Conservation (phyloP, 495 filamentous ascomycete genomes). For the Aspergillus baeticus region DNA sequence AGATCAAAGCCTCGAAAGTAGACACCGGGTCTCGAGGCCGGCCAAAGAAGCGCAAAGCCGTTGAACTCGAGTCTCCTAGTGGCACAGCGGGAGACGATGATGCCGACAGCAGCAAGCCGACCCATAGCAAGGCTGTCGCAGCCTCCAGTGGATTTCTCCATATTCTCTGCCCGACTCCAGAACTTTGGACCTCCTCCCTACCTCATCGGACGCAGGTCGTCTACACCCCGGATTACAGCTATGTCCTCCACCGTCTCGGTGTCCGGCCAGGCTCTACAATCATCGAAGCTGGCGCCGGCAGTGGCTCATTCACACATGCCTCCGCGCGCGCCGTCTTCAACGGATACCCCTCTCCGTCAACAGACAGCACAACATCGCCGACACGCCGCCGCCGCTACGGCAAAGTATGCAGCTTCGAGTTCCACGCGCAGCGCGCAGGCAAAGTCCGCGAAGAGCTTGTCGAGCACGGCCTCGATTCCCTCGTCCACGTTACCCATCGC, state of each 20-base stretch:
- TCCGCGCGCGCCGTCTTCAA: conserved; percentile 84
- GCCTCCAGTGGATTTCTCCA: conserved; percentile 86
- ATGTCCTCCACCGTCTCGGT: conserved; percentile 82
- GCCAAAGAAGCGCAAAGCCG: conserved; percentile 59
- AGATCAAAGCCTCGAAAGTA: conserved; percentile 84
- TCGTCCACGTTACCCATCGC: conserved; percentile 83
- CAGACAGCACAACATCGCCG: background rate
- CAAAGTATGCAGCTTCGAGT: conserved; percentile 91
- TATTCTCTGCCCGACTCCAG: conserved; percentile 85
- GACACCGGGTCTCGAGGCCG: conserved; percentile 78
- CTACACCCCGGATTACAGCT: conserved; percentile 96
- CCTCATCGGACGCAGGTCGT: conserved; percentile 97
- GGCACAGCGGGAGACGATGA: conserved; percentile 23
- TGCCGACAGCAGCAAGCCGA: conserved; percentile 17
- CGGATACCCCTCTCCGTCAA: conserved; percentile 56
- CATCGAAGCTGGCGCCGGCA: conserved; percentile 93
- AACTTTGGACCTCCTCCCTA: conserved; percentile 85
- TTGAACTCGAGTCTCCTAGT: conserved; percentile 35
- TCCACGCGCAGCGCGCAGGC: conserved; percentile 72
- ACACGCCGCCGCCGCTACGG: conserved; percentile 49
- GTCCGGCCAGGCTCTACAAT: conserved; percentile 75
- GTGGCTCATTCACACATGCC: conserved; percentile 93
- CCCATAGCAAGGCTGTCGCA: conserved; percentile 44
- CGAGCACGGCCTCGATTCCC: conserved; percentile 66
- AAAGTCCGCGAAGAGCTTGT: conserved; percentile 72